A percentile compares a stretch with the other conserved stretches of the same genome.
Conservation (phyloP, 257 asterid species). For the Gynochthodes officinalis region DNA sequence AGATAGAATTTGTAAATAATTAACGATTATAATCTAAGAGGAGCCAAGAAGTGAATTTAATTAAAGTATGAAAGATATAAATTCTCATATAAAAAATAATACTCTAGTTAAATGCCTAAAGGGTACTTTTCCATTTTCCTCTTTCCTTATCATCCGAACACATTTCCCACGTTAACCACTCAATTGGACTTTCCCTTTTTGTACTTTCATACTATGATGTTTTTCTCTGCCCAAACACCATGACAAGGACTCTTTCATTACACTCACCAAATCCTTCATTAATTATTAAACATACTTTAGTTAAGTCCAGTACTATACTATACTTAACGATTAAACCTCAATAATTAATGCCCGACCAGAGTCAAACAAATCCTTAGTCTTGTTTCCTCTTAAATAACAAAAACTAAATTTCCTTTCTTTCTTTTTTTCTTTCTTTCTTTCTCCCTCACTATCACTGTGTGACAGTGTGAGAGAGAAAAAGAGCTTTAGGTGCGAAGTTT, state of each 20-base stretch:
- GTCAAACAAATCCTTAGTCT: conserved; percentile 5
- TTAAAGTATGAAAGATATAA: too few relatives aligned
- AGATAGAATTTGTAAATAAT: too few relatives aligned
- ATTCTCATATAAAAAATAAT: too few relatives aligned
- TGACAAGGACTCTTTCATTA: neutral
- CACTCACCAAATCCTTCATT: neutral
- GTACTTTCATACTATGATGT: neutral
- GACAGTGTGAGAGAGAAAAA: neutral
- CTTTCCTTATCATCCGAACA: neutral
- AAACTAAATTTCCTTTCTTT: neutral
- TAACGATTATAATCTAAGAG: too few relatives aligned
- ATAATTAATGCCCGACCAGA: neutral
- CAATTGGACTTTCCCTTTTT: neutral
- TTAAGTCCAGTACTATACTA: too few relatives aligned
- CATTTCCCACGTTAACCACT: neutral
- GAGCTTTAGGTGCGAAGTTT: neutral
- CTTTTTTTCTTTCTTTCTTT: neutral
- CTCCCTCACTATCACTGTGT: neutral
- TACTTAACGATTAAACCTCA: too few relatives aligned
- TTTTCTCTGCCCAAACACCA: neutral
- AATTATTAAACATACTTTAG: neutral
- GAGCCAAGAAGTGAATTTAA: too few relatives aligned
- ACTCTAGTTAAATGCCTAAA: too few relatives aligned
- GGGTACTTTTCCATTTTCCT: too few relatives aligned
- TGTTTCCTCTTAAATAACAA: conserved; percentile 13